Percentiles rank a stretch among this genome's conserved stretches.
These are phyloP conservation scores for Cladosporium sp. DNA, from an alignment of 2,329 filamentous ascomycete genomes.

Conservation along the genomic window DNA sequence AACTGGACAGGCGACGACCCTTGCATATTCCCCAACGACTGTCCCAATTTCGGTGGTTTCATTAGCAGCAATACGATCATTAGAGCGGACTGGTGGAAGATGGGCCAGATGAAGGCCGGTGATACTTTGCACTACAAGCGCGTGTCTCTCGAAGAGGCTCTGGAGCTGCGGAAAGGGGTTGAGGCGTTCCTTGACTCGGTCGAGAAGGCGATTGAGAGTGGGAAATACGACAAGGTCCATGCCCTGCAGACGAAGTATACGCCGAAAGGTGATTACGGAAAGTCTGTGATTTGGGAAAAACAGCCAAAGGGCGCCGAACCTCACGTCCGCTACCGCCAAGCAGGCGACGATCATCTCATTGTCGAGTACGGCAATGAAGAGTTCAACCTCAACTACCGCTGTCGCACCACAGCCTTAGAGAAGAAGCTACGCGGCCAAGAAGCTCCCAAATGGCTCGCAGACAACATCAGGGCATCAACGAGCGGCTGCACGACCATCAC, in stretches of 20 bases:
- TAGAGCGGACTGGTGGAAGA: constrained; percentile 56
- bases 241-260: constrained; percentile 26
- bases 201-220: constrained; percentile 36
- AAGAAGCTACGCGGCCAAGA: constrained; percentile 42
- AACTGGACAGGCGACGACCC: constrained; percentile 61
- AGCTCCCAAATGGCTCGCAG: constrained; percentile 35
- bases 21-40: constrained; percentile 57
- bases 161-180: constrained; percentile 41
- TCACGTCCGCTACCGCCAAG: constrained; percentile 33
- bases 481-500: constrained; percentile 46
- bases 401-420: constrained; percentile 52
- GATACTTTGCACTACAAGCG: constrained; percentile 50
- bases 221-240: constrained; percentile 30
- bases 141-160: constrained; percentile 50
- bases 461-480: constrained; percentile 47
- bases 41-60: constrained; percentile 59
- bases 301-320: constrained; percentile 24
- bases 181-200: constrained; percentile 45
- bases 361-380: constrained; percentile 55
- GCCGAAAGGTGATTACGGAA: constrained; percentile 23
- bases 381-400: constrained; percentile 55
- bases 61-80: constrained; percentile 54
- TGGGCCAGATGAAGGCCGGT: constrained; percentile 59
- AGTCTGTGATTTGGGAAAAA: constrained; percentile 30
- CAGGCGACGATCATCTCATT: constrained; percentile 49